These are phyloP conservation scores for Sutorius australiensis DNA, from an alignment of 768 basidiomycete species.

Conservation along the genomic window DNA sequence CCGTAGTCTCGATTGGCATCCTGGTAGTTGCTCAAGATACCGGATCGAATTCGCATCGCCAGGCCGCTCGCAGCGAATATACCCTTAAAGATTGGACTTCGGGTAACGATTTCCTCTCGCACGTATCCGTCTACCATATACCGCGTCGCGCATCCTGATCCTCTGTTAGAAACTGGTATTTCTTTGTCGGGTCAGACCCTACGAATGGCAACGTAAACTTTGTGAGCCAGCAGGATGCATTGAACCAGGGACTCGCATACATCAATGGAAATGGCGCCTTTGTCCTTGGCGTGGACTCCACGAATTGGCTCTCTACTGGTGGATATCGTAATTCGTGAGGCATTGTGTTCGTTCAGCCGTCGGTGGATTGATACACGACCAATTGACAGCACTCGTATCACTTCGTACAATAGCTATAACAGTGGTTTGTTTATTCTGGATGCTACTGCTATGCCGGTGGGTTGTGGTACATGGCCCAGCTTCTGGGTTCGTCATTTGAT, in stretches of 20 bases:
- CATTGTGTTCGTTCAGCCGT: background rate
- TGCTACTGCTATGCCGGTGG: conserved; percentile 62
- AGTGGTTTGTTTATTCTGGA: conserved; percentile 73
- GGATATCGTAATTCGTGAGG: conserved; percentile 51
- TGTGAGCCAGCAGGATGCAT: conserved; percentile 44
- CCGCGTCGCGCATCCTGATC: background rate
- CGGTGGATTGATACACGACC: background rate
- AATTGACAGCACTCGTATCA: too few species aligned
- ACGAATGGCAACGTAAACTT: conserved; percentile 70
- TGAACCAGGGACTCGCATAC: conserved; percentile 50
- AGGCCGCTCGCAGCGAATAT: conserved; percentile 19
- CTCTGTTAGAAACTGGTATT: conserved; percentile 54
- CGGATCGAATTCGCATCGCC: conserved; percentile 11
- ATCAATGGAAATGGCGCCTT: conserved; percentile 51
- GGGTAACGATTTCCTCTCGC: conserved; percentile 57
- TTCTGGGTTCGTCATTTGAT: conserved; percentile 39
- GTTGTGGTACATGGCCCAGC: conserved; percentile 61
- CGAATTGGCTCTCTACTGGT: conserved; percentile 42
- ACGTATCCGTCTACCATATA: conserved; percentile 13
- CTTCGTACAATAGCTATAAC: conserved; percentile 46
- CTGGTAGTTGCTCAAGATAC: conserved; percentile 25
- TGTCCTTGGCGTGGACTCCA: conserved; percentile 60
- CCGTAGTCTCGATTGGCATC: conserved; percentile 27
- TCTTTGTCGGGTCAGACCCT: conserved; percentile 58
- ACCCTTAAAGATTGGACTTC: conserved; percentile 33